phyloP scores from a whole-genome alignment of 2,329 filamentous ascomycete species.

The Trichoderma atroviride region DNA sequence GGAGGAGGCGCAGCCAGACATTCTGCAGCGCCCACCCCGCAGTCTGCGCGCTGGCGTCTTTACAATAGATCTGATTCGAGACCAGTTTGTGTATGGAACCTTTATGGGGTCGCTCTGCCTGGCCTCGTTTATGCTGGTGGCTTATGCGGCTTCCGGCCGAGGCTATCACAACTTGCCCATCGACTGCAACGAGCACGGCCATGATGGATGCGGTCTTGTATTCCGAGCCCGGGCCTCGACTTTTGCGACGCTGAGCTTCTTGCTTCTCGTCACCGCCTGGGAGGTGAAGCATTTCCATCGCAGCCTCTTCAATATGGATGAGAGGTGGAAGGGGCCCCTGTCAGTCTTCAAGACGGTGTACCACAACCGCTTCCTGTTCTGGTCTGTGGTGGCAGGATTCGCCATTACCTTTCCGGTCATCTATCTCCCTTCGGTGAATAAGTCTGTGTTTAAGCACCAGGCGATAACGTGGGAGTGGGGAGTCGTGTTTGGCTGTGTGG shows the following conservation, averaged over 20 bases:
- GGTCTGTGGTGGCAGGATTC: constrained; percentile 63
- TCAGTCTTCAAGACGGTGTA: constrained; percentile 64
- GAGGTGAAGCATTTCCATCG: constrained; percentile 72
- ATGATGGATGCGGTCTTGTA: constrained; percentile 55
- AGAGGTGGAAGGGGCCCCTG: constrained; percentile 51
- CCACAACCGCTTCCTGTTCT: constrained; percentile 69
- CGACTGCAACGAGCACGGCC: constrained; percentile 60
- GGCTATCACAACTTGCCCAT: constrained; percentile 53
- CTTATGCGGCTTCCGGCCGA: constrained; percentile 52
- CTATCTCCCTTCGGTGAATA: constrained; percentile 70
- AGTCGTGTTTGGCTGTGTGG: constrained; percentile 61
- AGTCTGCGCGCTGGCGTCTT: constrained; percentile 63
- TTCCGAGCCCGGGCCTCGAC: constrained; percentile 69
- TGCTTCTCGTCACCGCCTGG: constrained; percentile 70
- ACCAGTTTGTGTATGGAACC: constrained; percentile 67
- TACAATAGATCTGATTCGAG: constrained; percentile 64
- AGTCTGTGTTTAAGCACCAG: constrained; percentile 68
- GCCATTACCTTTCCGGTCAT: constrained; percentile 63
- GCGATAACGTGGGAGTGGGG: constrained; percentile 74
- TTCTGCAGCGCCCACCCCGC: constrained; percentile 67
- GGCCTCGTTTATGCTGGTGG: constrained; percentile 61
- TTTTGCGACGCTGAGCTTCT: constrained; percentile 70
- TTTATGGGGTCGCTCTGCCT: constrained; percentile 66
- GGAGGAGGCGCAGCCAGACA: constrained; percentile 68
- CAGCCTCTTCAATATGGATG: constrained; percentile 69